Conservation (phyloP, 1,284 basidiomycete genomes). For the Puccinia coronata region DNA sequence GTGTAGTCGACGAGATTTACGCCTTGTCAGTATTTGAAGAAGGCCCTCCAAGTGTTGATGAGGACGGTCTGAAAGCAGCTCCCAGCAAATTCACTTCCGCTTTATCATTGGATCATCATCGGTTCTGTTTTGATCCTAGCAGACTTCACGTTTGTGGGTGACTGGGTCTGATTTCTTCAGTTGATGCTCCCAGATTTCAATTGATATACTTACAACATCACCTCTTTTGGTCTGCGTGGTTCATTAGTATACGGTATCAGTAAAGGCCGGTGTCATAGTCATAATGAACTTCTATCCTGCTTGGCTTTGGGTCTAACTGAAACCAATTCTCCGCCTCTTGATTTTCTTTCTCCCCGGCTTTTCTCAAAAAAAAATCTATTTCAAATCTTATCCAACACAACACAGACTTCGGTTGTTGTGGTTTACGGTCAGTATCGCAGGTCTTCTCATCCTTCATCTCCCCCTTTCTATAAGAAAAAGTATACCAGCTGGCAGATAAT, state of each 20-base stretch:
- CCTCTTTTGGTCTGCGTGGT: neutral
- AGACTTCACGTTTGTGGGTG: constrained; percentile 15
- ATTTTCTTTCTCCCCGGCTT: neutral
- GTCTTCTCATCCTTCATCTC: neutral
- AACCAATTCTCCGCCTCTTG: constrained; percentile 4
- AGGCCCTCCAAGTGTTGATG: neutral
- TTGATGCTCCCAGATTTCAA: no score
- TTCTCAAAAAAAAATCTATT: neutral
- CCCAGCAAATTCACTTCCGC: neutral
- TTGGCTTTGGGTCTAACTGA: neutral
- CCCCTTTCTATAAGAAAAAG: no score
- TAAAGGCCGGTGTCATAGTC: neutral
- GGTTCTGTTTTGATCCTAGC: neutral
- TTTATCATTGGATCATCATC: neutral
- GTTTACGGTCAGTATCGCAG: constrained; percentile 4
- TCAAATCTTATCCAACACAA: no score
- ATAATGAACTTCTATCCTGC: neutral
- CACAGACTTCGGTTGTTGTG: constrained; percentile 8
- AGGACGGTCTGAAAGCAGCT: neutral
- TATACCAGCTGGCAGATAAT: no score
- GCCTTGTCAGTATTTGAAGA: constrained; percentile 32
- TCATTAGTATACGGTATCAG: constrained; percentile 24
- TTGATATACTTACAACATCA: no score
- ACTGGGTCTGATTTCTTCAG: no score
- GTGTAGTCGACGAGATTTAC: constrained; percentile 43